Base-by-base conservation (phyloP, 2,329 filamentous ascomycete genomes). In the Aureobasidium melanogenum region DNA sequence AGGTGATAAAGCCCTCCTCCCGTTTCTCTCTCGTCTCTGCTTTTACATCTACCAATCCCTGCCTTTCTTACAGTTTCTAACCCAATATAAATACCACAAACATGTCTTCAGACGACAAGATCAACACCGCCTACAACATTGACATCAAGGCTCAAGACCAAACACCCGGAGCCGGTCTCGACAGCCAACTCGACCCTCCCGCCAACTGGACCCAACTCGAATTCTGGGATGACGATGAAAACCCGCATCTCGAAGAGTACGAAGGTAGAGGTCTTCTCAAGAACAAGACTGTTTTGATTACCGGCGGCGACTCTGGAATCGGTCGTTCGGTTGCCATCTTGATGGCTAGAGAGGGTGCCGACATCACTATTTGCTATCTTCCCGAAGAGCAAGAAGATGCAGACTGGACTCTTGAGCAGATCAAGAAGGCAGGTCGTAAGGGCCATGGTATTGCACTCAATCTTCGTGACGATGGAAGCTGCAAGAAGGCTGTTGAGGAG, bases 351-450 rank as follows among this genome's bases (percentile, higher is more conserved):
- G 82, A 85, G 67, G 82, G 82, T 1, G 80, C 82, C 15, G 78
- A 84, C 64, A 72, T 83, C 54, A 79, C 75, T 32, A 83, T 84
- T 63, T 77, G 79, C 26, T 82, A 84, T 64, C 75, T 83, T 1
- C 79, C 79, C 2, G 77, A 81, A 32, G 83, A 85, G 70, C 72
- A 84, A 64, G 68, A 75, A n/a, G 82, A 85, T 61, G 82, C 83
- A 0, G 72, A 83, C 56, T 75, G 78, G 10, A 84, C 82, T 1
- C 80, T 81, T 65, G 71, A 72, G 38, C 67, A 79, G 64, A 78
- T 85, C 1, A 79, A 84, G 65, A 74, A 76, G 41, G 79, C 81
- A 61, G 77, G 79, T 1, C 70, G 72, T 36, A 68, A 74, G 51
- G 83, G 79, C 44, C 68, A 80, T 2, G 73, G 82, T 1, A 70